Conservation (phyloP, 805 yeast genomes). For the Candida ficus region DNA sequence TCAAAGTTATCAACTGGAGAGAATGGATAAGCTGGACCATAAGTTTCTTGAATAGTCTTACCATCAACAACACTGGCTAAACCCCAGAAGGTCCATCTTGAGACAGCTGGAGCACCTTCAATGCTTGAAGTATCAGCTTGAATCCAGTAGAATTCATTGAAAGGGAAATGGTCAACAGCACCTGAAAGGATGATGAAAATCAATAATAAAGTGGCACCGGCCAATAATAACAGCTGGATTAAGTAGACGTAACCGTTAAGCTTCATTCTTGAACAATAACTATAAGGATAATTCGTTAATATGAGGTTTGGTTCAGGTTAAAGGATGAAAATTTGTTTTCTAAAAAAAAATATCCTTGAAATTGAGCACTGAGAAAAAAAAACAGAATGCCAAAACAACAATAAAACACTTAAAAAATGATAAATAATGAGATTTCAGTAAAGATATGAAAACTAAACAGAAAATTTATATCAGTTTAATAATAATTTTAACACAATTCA, state of each 20-base stretch:
- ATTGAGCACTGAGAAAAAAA: neutral
- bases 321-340: no score
- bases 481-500: no score
- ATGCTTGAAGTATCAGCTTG: conserved; percentile 61
- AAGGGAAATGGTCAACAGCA: conserved; percentile 50
- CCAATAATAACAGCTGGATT: conserved; percentile 15
- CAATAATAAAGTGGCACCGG: conserved; percentile 39
- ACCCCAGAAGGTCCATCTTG: conserved; percentile 89
- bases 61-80: conserved; percentile 41
- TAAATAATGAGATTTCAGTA: no score
- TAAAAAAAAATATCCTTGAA: neutral
- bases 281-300: neutral
- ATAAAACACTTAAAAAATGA: neutral
- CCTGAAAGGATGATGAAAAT: conserved; percentile 64
- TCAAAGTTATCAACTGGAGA: conserved; percentile 72
- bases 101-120: conserved; percentile 38
- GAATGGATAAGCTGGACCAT: conserved; percentile 66
- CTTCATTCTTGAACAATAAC: conserved; percentile 4
- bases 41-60: conserved; percentile 31
- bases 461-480: no score
- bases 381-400: no score
- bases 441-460: no score
- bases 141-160: conserved; percentile 65
- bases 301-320: no score
- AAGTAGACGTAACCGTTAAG: conserved; percentile 9